Base-by-base conservation (phyloP, 495 filamentous ascomycete species). In the Penicillium pulvis region DNA sequence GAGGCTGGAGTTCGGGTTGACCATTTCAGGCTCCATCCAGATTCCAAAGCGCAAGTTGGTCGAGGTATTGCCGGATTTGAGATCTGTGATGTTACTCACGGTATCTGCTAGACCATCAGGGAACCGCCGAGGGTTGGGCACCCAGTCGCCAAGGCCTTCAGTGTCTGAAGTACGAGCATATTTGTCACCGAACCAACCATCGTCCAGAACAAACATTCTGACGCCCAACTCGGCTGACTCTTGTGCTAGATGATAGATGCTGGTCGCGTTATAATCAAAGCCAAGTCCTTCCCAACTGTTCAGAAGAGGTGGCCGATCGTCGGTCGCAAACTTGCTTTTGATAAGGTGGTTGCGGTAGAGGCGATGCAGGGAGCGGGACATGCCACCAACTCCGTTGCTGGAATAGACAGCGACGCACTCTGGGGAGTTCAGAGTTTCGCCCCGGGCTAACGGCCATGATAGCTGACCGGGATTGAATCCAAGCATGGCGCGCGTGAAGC, bases 21-120 rank as follows among this genome's bases (percentile, higher is more conserved):
- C 79, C 81, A 85, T 85, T 53, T 85, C 81, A 0, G 81, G 82
- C 61, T 85, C 82, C 4, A 85, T 66, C 81, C 81, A 85, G 19
- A 85, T 71, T 12, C 82, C 82, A 49, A 85, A 84, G 39, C 72
- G 69, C 49, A 85, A 62, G 6, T 75, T 64, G 0, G 62, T 65
- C 0, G 78, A 76, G 0, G 79, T 68, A 48, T 79, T 76, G 3
- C 67, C 65, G 4, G 75, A 63, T 7, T 65, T 77, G 7, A 83
- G 69, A 8, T 59, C 65, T 1, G 79, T 81, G 48, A 83, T 71
- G 0, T 74, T 67, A 2, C 70, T 58, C 16, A 83, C 75, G 16
- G 79, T 69, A 0, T 76, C 71, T 0, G 52, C 59, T 0, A 85
- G 66, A 2, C 81, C 81, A n/a, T 82, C 57, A 0, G 81, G 81